Evolutionary conservation across 192 early-diverging fungal genomes (phyloP).

Genomic region (Umbelopsis sp.): DNA sequence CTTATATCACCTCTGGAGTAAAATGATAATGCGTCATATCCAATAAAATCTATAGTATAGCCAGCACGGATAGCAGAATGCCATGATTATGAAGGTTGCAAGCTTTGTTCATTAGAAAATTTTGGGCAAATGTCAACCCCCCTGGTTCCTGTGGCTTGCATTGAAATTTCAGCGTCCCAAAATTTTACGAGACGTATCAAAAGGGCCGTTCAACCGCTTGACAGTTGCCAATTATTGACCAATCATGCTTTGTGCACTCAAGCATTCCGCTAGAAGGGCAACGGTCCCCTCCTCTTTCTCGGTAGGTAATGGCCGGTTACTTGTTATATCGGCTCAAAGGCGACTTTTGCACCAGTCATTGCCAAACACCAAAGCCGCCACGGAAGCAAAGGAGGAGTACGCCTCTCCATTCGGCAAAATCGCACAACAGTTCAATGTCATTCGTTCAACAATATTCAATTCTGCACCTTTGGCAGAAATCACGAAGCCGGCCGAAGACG

Average conservation of each 20-base stretch:
- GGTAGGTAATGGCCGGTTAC: not conserved
- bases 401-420: constrained; percentile 28
- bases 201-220: not conserved
- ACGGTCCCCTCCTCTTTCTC: not conserved
- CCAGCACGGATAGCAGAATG: too few species aligned
- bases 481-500: constrained; percentile 29
- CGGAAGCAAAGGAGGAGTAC: constrained; percentile 12
- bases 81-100: too few species aligned
- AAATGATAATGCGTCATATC: too few species aligned
- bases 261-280: constrained; percentile 8
- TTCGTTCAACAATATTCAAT: constrained; percentile 32
- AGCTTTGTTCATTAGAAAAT: too few species aligned
- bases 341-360: not conserved
- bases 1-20: too few species aligned
- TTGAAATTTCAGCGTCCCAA: constrained; percentile 17
- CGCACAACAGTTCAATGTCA: constrained; percentile 29
- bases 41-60: too few species aligned
- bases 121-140: not conserved
- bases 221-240: not conserved
- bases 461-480: constrained; percentile 20
- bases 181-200: constrained; percentile 1
- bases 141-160: constrained; percentile 20
- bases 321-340: not conserved
- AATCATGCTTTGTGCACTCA: constrained; percentile 14
- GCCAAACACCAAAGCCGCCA: constrained; percentile 10